Conservation (phyloP, 169 alveolate genomes). For the Plasmodium relictum region DNA sequence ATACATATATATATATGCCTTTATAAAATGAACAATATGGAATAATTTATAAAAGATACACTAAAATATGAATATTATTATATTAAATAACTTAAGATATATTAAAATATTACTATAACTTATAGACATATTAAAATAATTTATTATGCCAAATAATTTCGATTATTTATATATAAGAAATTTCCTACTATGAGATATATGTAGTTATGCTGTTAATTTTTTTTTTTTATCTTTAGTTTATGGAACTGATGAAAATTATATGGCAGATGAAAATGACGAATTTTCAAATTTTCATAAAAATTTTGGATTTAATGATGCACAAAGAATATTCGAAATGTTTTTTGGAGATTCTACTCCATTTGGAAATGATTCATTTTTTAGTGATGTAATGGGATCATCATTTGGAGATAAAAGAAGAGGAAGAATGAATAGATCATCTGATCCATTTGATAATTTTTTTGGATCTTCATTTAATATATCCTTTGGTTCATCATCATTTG, state of each 20-base stretch:
- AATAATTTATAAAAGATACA: background rate
- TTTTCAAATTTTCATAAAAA: conserved; percentile 67
- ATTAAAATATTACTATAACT: background rate
- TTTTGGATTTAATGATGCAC: conserved; percentile 81
- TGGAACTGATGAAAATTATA: conserved; percentile 58
- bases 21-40: background rate
- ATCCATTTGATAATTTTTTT: conserved; percentile 69
- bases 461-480: conserved; percentile 65
- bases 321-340: conserved; percentile 80
- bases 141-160: no score
- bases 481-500: conserved; percentile 59
- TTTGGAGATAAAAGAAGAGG: conserved; percentile 65
- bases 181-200: background rate
- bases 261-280: conserved; percentile 54
- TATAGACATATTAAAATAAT: no score
- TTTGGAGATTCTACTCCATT: conserved; percentile 78
- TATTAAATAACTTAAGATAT: no score
- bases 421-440: conserved; percentile 45
- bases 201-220: background rate
- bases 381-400: conserved; percentile 72
- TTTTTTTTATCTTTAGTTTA: conserved; percentile 11
- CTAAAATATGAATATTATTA: background rate
- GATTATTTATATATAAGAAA: no score
- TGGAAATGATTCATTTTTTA: conserved; percentile 61
- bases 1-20: conserved; percentile 1